Base-by-base conservation (phyloP, 805 yeast species). In the Sungouiozyma intestinalis region DNA sequence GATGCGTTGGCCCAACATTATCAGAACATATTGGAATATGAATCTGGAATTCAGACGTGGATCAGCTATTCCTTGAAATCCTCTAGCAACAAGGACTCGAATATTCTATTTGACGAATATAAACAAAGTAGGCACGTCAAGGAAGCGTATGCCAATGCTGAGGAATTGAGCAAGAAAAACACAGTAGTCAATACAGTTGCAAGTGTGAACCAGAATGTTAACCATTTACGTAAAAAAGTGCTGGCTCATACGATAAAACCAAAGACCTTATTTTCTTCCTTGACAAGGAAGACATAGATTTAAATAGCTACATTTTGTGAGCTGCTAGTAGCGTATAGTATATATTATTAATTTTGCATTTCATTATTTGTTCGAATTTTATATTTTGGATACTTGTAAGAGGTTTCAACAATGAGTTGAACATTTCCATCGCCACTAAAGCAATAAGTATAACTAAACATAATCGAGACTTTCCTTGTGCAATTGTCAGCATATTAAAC, bases 91-190 rank as follows among this genome's bases (percentile, higher is more conserved):
- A 53, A 58, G 9, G 66, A 64, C 46, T 58, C 47, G 32, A 63
- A 55, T 40, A 60, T 43, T 45, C 44, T 49, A 44, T 58, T 47
- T 41, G 55, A 57, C 51, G 55, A 76, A 55, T 59, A 64, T 69
- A 49, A 66, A 65, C 58, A 69, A 48, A 54, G 66, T 50, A 52
- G 60, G 63, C 72, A 77, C 46, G 87, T 81, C 2, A 65, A 73
- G 24, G 76, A 72, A 42, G 86, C 85, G 1, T 80, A 79, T 56
- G 77, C 75, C 33, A 77, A 79, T 51, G 82, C 84, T 1, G 67
- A 74, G 5, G 75, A 62, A 11, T 48, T 57, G 39, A 55, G 62
- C 33, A 53, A 53, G 45, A 64, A 55, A 45, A 65, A 68, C 40
- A 57, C 66, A 2, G 67, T 66, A 32, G 55, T 60, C 38, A 67